phyloP scores from a whole-genome alignment of 2,329 filamentous ascomycete genomes.

The Rhinocladiella mackenziei region DNA sequence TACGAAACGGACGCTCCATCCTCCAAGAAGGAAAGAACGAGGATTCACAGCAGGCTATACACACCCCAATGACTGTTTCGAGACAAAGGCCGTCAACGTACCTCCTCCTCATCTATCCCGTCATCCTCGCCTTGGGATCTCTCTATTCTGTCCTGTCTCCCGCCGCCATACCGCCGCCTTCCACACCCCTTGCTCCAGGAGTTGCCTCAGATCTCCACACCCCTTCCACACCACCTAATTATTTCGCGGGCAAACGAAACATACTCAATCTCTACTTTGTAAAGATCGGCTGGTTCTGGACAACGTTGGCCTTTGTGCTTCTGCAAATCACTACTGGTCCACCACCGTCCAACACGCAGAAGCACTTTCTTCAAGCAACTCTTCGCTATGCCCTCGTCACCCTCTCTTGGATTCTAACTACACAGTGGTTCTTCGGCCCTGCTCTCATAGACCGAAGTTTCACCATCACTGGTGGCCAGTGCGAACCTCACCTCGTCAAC shows the following conservation, averaged over 20 bases:
- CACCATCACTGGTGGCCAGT: conserved; percentile 79
- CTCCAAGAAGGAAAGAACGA: conserved; percentile 7
- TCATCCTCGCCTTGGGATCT: conserved; percentile 73
- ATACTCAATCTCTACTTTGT: conserved; percentile 90
- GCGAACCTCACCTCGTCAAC: conserved; percentile 49
- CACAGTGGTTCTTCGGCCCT: conserved; percentile 95
- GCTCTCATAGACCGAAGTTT: conserved; percentile 87
- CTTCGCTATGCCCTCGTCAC: conserved; percentile 71
- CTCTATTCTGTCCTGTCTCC: conserved; percentile 77
- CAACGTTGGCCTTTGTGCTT: conserved; percentile 66
- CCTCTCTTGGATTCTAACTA: conserved; percentile 75
- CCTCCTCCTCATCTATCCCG: conserved; percentile 66
- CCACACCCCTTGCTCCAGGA: conserved; percentile 29
- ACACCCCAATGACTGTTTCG: conserved; percentile 4
- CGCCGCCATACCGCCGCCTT: conserved; percentile 52
- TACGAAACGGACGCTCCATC: conserved; percentile 18
- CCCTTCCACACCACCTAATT: conserved; percentile 44
- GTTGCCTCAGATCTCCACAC: conserved; percentile 32
- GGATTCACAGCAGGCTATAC: background rate
- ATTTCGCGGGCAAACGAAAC: conserved; percentile 93
- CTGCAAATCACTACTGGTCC: conserved; percentile 64
- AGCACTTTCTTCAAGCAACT: conserved; percentile 50
- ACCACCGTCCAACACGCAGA: conserved; percentile 10
- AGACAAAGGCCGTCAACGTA: conserved; percentile 24
- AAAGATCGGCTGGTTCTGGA: conserved; percentile 93